A percentile compares a stretch with the other conserved stretches of the same genome.
phyloP scores from a whole-genome alignment of 1,284 basidiomycete genomes.

The Volvariella surrecta region DNA sequence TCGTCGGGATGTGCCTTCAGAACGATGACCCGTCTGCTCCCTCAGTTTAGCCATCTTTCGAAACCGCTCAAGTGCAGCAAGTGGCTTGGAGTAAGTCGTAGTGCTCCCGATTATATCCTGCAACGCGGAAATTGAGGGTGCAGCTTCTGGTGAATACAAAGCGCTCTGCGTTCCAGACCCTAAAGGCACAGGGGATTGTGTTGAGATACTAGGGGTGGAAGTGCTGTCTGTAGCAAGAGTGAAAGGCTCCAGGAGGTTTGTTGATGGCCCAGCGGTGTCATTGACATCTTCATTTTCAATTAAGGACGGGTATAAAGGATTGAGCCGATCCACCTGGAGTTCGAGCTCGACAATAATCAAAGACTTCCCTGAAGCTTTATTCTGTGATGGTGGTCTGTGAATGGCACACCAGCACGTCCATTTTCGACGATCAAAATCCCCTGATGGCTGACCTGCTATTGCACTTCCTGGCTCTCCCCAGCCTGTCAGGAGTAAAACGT shows the following conservation, averaged over 20 bases:
- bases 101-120: constrained; percentile 73
- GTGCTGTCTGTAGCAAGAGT: background rate
- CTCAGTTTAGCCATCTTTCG: constrained; percentile 32
- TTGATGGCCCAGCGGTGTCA: background rate
- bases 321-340: constrained; percentile 64
- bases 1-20: constrained; percentile 16
- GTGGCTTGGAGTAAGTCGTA: constrained; percentile 62
- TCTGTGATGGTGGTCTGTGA: constrained; percentile 40
- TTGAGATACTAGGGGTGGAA: background rate
- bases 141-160: constrained; percentile 26
- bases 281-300: background rate
- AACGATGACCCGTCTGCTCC: constrained; percentile 6
- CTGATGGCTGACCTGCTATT: constrained; percentile 19
- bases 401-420: constrained; percentile 87
- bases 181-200: no score
- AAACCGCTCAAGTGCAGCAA: constrained; percentile 68
- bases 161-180: no score
- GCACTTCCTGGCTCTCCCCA: constrained; percentile 58
- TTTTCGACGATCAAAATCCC: constrained; percentile 32
- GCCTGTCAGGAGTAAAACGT: constrained; percentile 68
- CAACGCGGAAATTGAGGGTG: constrained; percentile 31
- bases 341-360: constrained; percentile 78
- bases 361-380: constrained; percentile 15
- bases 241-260: background rate
- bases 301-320: constrained; percentile 60